Percentiles rank a stretch among this genome's conserved stretches.
Evolutionary conservation across 768 basidiomycete genomes (phyloP).

Genomic region (Mycena metata): DNA sequence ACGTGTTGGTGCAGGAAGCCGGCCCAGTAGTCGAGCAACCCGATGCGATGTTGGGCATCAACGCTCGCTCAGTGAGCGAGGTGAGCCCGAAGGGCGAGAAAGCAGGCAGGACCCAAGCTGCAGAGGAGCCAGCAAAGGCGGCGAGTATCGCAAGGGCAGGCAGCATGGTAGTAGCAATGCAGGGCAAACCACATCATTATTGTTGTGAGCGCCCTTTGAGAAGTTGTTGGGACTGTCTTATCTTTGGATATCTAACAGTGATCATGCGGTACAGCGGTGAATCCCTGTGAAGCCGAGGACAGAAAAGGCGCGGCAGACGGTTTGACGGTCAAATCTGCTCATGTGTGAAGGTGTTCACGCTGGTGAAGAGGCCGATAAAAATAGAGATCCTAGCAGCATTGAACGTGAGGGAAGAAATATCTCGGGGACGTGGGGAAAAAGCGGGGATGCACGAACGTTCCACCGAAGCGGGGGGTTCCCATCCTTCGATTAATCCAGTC

Average conservation of each 20-base stretch:
- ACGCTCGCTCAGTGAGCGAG: slow-evolving; percentile 15
- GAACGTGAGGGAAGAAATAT: too few species aligned
- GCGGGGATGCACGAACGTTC: too few species aligned
- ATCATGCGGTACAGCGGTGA: neutral
- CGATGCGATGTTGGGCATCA: slow-evolving; percentile 27
- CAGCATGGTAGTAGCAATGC: slow-evolving; percentile 17
- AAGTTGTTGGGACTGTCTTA: slow-evolving; percentile 8
- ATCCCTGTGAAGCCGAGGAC: too few species aligned
- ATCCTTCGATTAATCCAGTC: too few species aligned
- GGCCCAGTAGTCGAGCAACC: slow-evolving; percentile 32
- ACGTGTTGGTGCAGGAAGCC: slow-evolving; percentile 28
- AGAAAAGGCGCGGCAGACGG: too few species aligned
- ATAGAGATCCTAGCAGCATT: neutral
- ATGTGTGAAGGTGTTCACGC: slow-evolving; percentile 12
- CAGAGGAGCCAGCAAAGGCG: slow-evolving; percentile 18
- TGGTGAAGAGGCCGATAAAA: slow-evolving; percentile 10
- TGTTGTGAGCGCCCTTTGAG: slow-evolving; percentile 9
- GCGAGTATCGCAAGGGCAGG: slow-evolving; percentile 14
- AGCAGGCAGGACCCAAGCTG: slow-evolving; percentile 5
- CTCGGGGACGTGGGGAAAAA: too few species aligned
- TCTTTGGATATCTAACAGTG: slow-evolving; percentile 16
- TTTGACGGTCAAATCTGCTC: neutral
- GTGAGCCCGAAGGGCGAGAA: neutral
- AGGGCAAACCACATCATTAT: neutral
- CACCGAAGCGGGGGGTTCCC: too few species aligned